Evolutionary conservation across 2,329 filamentous ascomycete species (phyloP), one percentile per base, ranked within the genome.

Genomic region (Colletotrichum sp.): DNA sequence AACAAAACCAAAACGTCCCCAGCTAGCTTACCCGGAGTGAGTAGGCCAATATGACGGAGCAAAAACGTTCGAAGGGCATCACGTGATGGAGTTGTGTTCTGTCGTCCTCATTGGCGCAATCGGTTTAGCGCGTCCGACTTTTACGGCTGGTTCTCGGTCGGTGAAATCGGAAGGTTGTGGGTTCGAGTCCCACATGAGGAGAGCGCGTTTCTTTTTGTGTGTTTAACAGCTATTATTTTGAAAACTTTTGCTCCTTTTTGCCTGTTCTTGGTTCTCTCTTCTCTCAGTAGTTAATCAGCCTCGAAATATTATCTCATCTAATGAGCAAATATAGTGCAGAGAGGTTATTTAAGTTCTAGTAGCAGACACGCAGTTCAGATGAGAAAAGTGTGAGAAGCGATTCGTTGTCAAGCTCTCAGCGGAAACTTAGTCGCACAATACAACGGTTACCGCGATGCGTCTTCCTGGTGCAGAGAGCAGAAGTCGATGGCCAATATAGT

Each of bases 121-220:
- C 70, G 26, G 72, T 67, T 73, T 15, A 74, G 72, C 69, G 72
- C 72, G 32, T 74, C 48, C 24, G 72, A 74, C 72, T 74, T 74
- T 74, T 74, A 74, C 15, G 21, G 8, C 30, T 24, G 16, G 15
- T 39, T 12, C 10, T 6, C 1, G 10, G 28, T 15, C n/a, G 4
- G 21, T 34, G 43, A 52, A 18, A 74, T 74, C 72, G 24, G 34
- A 74, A 69, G 72, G 72, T 61, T 71, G 72, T 66, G 72, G 60
- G 72, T 74, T 74, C 72, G 72, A 74, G 65, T 64, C 72, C 67
- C 72, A 66, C 72, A 43, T 67, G 24, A 67, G 34, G 71, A 63
- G 52, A 12, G 13, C 39, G 13, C 30, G 32, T 21, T 12, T 34
- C 43, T 59, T 67, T 36, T 21, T 57, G n/a, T 10, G 16, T 60